Evolutionary conservation across 768 basidiomycete species (phyloP).

Genomic region (Leccinum incarnatum): DNA sequence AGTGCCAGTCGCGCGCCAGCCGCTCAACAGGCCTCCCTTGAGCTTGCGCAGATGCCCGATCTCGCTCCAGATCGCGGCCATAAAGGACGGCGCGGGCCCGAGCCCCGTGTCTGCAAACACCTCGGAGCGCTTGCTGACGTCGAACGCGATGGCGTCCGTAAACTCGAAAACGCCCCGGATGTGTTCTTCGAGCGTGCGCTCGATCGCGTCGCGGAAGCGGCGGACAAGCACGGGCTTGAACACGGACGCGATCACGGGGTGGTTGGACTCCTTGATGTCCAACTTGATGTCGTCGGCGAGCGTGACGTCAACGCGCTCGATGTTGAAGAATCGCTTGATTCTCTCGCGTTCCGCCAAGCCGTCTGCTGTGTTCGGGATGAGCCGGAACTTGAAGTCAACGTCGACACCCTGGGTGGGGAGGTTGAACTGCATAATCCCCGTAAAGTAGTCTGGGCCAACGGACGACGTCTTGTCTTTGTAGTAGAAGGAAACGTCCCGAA

Average conservation of each 20-base stretch:
- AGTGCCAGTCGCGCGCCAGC: conserved; percentile 57
- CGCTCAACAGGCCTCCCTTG: conserved; percentile 36
- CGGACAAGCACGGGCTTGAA: conserved; percentile 61
- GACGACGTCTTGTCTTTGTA: conserved; percentile 60
- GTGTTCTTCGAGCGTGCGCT: conserved; percentile 56
- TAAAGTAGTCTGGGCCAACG: conserved; percentile 55
- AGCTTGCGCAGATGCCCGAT: conserved; percentile 51
- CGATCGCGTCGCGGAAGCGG: conserved; percentile 58
- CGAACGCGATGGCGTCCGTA: conserved; percentile 56
- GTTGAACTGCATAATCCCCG: conserved; percentile 57
- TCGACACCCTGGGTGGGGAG: conserved; percentile 69
- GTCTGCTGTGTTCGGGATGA: conserved; percentile 50
- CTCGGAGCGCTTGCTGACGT: conserved; percentile 52
- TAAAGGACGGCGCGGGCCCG: conserved; percentile 43
- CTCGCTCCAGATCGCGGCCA: conserved; percentile 71
- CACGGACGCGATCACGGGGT: conserved; percentile 55
- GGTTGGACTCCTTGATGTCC: conserved; percentile 59
- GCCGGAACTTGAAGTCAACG: conserved; percentile 61
- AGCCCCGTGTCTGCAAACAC: conserved; percentile 68
- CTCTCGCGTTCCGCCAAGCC: conserved; percentile 45
- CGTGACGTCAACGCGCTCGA: conserved; percentile 54
- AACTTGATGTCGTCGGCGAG: conserved; percentile 57
- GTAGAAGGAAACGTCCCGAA: conserved; percentile 71
- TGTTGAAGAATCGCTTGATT: conserved; percentile 50
- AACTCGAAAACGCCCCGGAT: conserved; percentile 50